phyloP scores from a whole-genome alignment of 805 yeast genomes.

The Lachancea meyersii region DNA sequence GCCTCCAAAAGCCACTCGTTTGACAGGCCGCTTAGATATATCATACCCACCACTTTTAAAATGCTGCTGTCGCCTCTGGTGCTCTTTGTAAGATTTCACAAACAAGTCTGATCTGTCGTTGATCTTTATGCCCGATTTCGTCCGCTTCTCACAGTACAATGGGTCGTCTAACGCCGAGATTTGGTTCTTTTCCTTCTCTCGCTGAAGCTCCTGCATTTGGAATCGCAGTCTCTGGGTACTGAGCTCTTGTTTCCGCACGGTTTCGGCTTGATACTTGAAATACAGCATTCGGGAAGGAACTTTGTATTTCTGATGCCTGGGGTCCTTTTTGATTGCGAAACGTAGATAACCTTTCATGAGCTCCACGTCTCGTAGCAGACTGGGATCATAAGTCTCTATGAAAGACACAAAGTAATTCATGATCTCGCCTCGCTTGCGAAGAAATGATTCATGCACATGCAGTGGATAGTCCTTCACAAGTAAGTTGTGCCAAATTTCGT shows the following conservation, averaged over 20 bases:
- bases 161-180: conserved; percentile 24
- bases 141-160: conserved; percentile 13
- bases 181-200: conserved; percentile 31
- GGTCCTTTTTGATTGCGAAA: conserved; percentile 17
- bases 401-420: conserved; percentile 17
- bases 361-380: conserved; percentile 13
- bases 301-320: conserved; percentile 24
- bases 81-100: conserved; percentile 18
- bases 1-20: conserved; percentile 32
- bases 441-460: conserved; percentile 29
- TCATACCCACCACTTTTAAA: conserved; percentile 17
- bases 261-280: conserved; percentile 31
- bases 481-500: conserved; percentile 32
- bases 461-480: conserved; percentile 33
- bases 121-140: conserved; percentile 4
- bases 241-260: conserved; percentile 29
- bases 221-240: conserved; percentile 34
- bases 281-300: conserved; percentile 35
- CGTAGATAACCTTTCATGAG: conserved; percentile 14
- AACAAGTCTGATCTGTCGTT: conserved; percentile 15
- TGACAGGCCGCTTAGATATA: conserved; percentile 13
- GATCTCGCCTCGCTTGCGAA: conserved; percentile 24
- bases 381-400: conserved; percentile 13
- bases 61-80: conserved; percentile 17
- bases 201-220: conserved; percentile 25